Base-by-base conservation (phyloP, 176 grass and related monocot genomes). In the Themeda triandra region DNA sequence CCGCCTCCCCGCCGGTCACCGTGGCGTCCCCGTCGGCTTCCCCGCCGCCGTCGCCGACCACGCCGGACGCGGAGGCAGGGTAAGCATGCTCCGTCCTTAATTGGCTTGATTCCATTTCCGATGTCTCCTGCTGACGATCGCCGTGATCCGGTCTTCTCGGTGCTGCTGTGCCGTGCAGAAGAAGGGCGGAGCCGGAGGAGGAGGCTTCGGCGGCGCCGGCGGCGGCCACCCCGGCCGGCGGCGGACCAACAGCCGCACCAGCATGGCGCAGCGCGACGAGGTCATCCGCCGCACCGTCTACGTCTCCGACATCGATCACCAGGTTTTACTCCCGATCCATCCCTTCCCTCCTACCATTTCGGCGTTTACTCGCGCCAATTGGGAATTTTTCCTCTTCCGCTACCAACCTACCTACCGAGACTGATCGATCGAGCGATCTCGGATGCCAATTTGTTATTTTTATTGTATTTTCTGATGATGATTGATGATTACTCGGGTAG, bases 231-330 rank as follows among this genome's bases (percentile, higher is more conserved):
- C 81, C n/a, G 91, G 85, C 35, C 94, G 88, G 83, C 83, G 93
- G 41, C 89, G 97, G 74, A 80, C 59, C 78, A 99, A 99, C 78
- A 91, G 88, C 87, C 87, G 97, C 82, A 99, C 97, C 21, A 92
- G 37, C 88, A 82, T 91, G 90, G 97, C 97, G 31, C 93, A 99
- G 82, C 88, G 92, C 72, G 97, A 99, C 30, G 97, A 96, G 69
- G 88, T 96, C 63, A 99, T 99, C 36, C 86, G 92, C 48, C 87
- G 97, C 27, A 99, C 97, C 13, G 92, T 99, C 70, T 99, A 99
- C 71, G 97, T 99, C 27, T 94, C 97, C 46, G 93, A 99, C 80
- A 92, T 99, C 73, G 97, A 99, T 89, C 96, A 99, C 49, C 96
- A 96, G 93, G 96, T 98, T 6, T 8, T 40, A 33, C 3, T 33